phyloP scores from a whole-genome alignment of 441 rosid genomes.

The Capsella rubella region DNA sequence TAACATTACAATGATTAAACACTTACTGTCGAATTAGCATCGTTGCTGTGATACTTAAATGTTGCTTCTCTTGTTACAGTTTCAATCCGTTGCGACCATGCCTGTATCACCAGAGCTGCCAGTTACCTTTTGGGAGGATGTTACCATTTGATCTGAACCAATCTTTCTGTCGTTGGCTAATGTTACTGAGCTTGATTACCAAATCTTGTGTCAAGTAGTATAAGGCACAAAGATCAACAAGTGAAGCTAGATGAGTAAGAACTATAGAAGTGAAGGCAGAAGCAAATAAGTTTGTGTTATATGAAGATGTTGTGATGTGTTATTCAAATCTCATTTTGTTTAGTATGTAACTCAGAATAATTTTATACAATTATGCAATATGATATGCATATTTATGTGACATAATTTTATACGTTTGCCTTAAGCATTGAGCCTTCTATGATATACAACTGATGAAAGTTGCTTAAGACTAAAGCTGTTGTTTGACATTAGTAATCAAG shows the following conservation, averaged over 20 bases:
- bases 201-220: neutral
- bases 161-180: neutral
- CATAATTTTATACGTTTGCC: neutral
- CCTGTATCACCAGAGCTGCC: conserved; percentile 73
- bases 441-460: too few relatives aligned
- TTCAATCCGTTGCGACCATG: conserved; percentile 65
- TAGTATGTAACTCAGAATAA: neutral
- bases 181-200: neutral
- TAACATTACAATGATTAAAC: neutral
- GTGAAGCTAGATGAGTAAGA: conserved; percentile 21
- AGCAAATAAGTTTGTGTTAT: conserved; percentile 7
- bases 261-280: conserved; percentile 16
- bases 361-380: neutral
- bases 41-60: neutral
- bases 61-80: conserved; percentile 54
- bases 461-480: too few relatives aligned
- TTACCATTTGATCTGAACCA: conserved; percentile 23
- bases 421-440: neutral
- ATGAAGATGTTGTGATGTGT: conserved; percentile 2
- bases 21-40: neutral
- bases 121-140: conserved; percentile 57
- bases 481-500: neutral
- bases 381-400: neutral
- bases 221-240: neutral
- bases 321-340: neutral